A percentile compares a stretch with the other conserved stretches of the same genome.
Evolutionary conservation across 2,329 filamentous ascomycete genomes (phyloP).

Genomic region (Clonostachys rosea): DNA sequence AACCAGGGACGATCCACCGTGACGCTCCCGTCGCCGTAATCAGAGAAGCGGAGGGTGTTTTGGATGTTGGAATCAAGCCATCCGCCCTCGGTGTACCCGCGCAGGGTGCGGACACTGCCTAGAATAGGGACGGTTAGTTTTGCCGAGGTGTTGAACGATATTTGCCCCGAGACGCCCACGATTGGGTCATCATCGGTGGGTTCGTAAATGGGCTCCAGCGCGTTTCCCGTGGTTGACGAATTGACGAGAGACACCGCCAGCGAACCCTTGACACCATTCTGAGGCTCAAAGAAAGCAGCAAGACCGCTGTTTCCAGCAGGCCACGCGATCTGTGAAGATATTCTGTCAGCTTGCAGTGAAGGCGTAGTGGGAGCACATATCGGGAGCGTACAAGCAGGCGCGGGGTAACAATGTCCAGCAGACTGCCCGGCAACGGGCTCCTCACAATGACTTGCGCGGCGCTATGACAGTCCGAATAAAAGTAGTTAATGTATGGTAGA

Average conservation of each 20-base stretch:
- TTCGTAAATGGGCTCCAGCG: constrained; percentile 39
- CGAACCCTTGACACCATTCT: constrained; percentile 45
- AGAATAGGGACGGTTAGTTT: constrained; percentile 50
- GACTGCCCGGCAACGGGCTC: constrained; percentile 45
- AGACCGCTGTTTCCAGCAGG: constrained; percentile 61
- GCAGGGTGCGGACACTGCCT: constrained; percentile 58
- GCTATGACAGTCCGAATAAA: constrained; percentile 59
- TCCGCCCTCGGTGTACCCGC: constrained; percentile 58
- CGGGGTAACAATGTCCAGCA: constrained; percentile 50
- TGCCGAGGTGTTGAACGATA: constrained; percentile 55
- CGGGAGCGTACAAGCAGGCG: constrained; percentile 29
- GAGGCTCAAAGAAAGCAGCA: constrained; percentile 49
- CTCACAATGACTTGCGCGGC: constrained; percentile 57
- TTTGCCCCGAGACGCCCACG: constrained; percentile 46
- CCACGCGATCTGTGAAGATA: constrained; percentile 42
- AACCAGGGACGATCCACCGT: constrained; percentile 52
- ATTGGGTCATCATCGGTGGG: constrained; percentile 23
- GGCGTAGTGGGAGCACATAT: neutral
- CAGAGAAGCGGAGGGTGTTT: constrained; percentile 38
- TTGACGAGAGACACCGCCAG: constrained; percentile 49
- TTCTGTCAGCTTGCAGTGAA: neutral
- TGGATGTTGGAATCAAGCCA: constrained; percentile 48
- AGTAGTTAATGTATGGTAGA: constrained; percentile 59
- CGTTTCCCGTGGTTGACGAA: constrained; percentile 31
- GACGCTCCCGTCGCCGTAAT: constrained; percentile 33